Evolutionary conservation across 257 asterid species (phyloP), one percentile per base, ranked within the genome.

Genomic region (Lavandula angustifolia): DNA sequence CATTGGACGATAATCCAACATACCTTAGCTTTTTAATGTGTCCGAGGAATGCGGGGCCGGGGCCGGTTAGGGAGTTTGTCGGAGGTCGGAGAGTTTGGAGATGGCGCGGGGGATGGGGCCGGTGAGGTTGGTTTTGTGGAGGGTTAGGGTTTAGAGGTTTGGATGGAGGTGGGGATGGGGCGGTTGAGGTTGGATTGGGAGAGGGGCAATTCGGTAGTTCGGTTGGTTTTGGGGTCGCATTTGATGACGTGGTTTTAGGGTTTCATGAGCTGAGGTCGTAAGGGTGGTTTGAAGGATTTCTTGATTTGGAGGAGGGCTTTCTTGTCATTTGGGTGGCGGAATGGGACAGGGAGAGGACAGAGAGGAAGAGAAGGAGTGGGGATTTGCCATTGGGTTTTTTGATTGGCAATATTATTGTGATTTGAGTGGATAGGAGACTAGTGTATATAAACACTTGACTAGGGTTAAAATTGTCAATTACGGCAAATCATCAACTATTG

Each of bases 311-410:
- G 64, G 11, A 87, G 87, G 46, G 59, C 85, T 12, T 73, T 69
- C 54, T 83, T 85, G 81, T 87, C 95, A 9, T 80, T 68, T 35
- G 91, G 82, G 64, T 87, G 63, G 73, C 95, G 49, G 18, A 35
- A 29, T 37, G 58, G 5, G 61, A 54, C 9, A 49, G 29, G 4
- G 68, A 55, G 13, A 1, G 2, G 37, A 37, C 29, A 49, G 49
- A 12, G 8, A 17, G 10, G 13, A 50, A 34, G 27, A 50, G 58
- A 0, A 6, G 2, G 6, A 47, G 8, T 9, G 37, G 6, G 44
- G 53, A 7, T 4, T 27, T 38, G 66, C 8, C 60, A 67, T 22
- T 73, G 44, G 68, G 4, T 43, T 65, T 40, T 32, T 34, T 56
- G 18, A 9, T 35, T 56, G 4, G 37, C 27, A 22, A 22, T 22